Evolutionary conservation across 768 basidiomycete species (phyloP).

Genomic region (Leccinum longicurvipes): DNA sequence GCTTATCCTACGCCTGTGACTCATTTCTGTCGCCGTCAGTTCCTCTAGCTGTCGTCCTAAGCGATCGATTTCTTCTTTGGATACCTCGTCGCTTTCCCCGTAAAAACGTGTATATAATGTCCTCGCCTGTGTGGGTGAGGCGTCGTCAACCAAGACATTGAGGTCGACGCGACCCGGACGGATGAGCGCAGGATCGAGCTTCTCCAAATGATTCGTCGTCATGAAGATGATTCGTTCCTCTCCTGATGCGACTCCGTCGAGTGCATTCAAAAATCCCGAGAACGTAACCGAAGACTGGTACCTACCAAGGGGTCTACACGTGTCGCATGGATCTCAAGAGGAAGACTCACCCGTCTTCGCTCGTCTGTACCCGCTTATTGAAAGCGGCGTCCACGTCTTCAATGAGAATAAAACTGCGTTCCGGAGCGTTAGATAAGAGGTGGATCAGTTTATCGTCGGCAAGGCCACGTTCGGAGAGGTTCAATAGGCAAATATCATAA

Average conservation of each 20-base stretch:
- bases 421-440: conserved; percentile 87
- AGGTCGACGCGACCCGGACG: conserved; percentile 95
- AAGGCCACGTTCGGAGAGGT: conserved; percentile 92
- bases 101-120: conserved; percentile 85
- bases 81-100: conserved; percentile 40
- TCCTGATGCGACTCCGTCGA: conserved; percentile 96
- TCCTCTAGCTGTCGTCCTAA: conserved; percentile 53
- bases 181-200: conserved; percentile 90
- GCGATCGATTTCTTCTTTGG: conserved; percentile 36
- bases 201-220: conserved; percentile 95
- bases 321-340: not conserved
- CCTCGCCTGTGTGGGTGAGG: conserved; percentile 74
- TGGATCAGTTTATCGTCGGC: conserved; percentile 97
- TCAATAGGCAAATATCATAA: conserved; percentile 95
- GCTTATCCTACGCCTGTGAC: conserved; percentile 61
- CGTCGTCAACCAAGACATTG: conserved; percentile 79
- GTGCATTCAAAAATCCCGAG: conserved; percentile 93
- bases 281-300: conserved; percentile 96
- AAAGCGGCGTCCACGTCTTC: conserved; percentile 99
- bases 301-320: conserved; percentile 38
- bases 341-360: conserved; percentile 80
- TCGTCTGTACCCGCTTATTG: conserved; percentile 85
- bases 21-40: conserved; percentile 52
- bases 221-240: conserved; percentile 98
- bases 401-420: conserved; percentile 90